phyloP scores from a whole-genome alignment of 2,329 filamentous ascomycete genomes.

The Curvularia verruculosa region DNA sequence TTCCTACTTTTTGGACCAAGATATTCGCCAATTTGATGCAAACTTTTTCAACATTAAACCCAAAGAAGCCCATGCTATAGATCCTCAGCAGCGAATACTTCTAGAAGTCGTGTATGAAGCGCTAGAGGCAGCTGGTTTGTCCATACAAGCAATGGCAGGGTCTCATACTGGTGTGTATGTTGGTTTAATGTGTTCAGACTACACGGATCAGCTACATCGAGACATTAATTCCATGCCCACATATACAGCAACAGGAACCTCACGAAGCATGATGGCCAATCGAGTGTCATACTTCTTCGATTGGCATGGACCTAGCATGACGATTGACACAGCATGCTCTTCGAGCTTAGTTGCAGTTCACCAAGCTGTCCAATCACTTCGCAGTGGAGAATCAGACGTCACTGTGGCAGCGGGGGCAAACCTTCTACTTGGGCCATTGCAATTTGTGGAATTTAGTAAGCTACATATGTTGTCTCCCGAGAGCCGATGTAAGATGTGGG shows the following conservation, averaged over 20 bases:
- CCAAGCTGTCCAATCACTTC: slow-evolving; percentile 15
- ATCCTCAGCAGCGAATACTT: slow-evolving; percentile 43
- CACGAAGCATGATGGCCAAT: not conserved
- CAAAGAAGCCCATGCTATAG: slow-evolving; percentile 36
- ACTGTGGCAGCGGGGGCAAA: not conserved
- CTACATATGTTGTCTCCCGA: slow-evolving; percentile 31
- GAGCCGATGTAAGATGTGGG: slow-evolving; percentile 32
- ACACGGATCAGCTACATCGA: not conserved
- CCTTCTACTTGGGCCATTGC: not conserved
- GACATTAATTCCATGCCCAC: not conserved
- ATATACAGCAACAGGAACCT: not conserved
- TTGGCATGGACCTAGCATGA: slow-evolving; percentile 43
- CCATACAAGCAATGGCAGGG: not conserved
- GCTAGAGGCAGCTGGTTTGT: slow-evolving; percentile 48
- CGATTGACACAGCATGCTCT: slow-evolving; percentile 49
- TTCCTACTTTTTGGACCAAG: slow-evolving; percentile 24
- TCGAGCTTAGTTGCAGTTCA: slow-evolving; percentile 38
- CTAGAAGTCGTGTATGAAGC: slow-evolving; percentile 48
- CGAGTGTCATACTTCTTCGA: slow-evolving; percentile 47
- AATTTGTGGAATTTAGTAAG: not conserved
- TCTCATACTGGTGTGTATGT: not conserved
- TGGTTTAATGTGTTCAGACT: not conserved
- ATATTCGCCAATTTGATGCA: slow-evolving; percentile 38
- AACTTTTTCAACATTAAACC: slow-evolving; percentile 39
- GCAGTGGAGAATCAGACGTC: slow-evolving; percentile 8